Conservation (phyloP, 306 rosid genomes). For the Vigna mungo region DNA sequence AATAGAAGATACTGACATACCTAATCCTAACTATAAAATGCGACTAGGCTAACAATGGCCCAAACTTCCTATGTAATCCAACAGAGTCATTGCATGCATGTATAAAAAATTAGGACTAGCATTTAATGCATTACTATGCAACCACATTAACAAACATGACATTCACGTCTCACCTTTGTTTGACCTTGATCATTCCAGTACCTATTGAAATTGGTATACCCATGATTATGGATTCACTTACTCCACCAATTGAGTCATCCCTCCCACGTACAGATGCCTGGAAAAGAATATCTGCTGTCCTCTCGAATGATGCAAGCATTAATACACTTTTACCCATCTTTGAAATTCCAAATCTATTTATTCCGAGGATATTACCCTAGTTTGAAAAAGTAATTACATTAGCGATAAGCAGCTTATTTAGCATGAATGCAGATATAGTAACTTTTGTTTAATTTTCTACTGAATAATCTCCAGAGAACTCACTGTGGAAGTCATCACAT, state of each 20-base stretch:
- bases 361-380: conserved; percentile 91
- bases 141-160: conserved; percentile 11
- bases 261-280: conserved; percentile 75
- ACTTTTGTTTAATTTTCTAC: neutral
- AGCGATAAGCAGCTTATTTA: conserved; percentile 18
- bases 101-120: conserved; percentile 10
- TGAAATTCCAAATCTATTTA: conserved; percentile 91
- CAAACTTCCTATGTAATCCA: neutral
- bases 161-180: conserved; percentile 80
- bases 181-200: conserved; percentile 84
- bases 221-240: conserved; percentile 90
- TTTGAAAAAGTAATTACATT: conserved; percentile 26
- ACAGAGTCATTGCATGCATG: conserved; percentile 15
- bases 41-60: neutral
- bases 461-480: conserved; percentile 51
- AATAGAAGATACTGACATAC: neutral
- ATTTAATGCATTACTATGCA: conserved; percentile 12
- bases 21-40: neutral
- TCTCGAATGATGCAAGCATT: conserved; percentile 97
- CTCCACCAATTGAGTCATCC: conserved; percentile 84
- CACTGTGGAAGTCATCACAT: conserved; percentile 87
- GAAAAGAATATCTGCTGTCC: conserved; percentile 80
- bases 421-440: conserved; percentile 28
- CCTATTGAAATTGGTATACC: conserved; percentile 90
- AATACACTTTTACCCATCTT: conserved; percentile 90